Evolutionary conservation across 1,139 yeast genomes (phyloP).

Genomic region (Meyerozyma sp.): DNA sequence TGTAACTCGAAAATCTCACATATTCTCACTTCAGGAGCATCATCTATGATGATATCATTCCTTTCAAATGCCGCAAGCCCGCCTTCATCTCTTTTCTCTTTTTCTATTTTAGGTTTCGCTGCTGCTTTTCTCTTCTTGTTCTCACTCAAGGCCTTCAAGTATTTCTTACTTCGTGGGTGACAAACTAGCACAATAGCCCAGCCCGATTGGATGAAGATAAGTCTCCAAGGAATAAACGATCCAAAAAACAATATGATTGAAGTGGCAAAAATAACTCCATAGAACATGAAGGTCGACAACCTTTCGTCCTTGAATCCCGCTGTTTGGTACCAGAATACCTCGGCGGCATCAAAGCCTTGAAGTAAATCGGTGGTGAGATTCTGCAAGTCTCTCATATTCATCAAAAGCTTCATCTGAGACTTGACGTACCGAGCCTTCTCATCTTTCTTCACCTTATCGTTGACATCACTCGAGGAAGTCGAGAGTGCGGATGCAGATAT

Average conservation of each 20-base stretch:
- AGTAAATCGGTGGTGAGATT: conserved; percentile 57
- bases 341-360: conserved; percentile 45
- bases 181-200: conserved; percentile 48
- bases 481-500: conserved; percentile 1
- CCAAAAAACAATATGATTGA: conserved; percentile 47
- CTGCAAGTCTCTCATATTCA: conserved; percentile 59
- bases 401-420: conserved; percentile 40
- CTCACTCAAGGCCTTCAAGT: conserved; percentile 14
- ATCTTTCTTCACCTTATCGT: conserved; percentile 14
- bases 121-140: conserved; percentile 7
- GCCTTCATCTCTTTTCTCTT: conserved; percentile 11
- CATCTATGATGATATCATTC: conserved; percentile 59
- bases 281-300: conserved; percentile 52
- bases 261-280: conserved; percentile 30
- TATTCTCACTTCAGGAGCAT: conserved; percentile 50
- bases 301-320: conserved; percentile 74
- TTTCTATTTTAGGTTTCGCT: conserved; percentile 3
- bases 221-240: conserved; percentile 51
- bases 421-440: conserved; percentile 18
- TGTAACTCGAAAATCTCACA: conserved; percentile 80
- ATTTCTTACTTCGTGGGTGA: conserved; percentile 53
- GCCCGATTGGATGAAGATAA: conserved; percentile 47
- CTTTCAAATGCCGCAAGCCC: conserved; percentile 32
- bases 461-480: conserved; percentile 1
- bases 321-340: conserved; percentile 53